These are phyloP conservation scores for Gaeumannomyces tritici DNA, from an alignment of 2,329 filamentous ascomycete genomes.

Conservation along the genomic window DNA sequence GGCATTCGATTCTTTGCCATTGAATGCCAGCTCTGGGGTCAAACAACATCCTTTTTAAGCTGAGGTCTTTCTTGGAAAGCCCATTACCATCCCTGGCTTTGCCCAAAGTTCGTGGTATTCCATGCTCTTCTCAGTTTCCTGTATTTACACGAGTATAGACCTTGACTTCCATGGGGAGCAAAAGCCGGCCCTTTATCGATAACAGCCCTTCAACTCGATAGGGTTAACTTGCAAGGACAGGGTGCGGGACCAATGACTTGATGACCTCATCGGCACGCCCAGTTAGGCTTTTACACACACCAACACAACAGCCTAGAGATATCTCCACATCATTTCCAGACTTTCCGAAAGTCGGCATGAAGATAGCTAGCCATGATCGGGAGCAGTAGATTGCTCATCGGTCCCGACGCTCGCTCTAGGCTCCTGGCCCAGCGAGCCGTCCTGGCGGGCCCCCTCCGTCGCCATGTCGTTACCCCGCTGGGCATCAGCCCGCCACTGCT, in stretches of 20 bases:
- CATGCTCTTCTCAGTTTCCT: too few relatives aligned
- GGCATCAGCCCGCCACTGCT: neutral
- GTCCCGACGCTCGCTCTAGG: neutral
- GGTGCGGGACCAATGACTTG: neutral
- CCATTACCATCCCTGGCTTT: too few relatives aligned
- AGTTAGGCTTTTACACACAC: neutral
- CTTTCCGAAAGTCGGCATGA: neutral
- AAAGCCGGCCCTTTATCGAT: neutral
- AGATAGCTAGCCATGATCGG: neutral
- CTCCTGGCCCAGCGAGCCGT: neutral
- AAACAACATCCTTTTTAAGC: too few relatives aligned
- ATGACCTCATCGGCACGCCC: neutral
- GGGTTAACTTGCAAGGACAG: neutral
- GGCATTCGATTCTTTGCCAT: too few relatives aligned
- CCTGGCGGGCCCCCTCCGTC: neutral
- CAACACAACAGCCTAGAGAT: neutral
- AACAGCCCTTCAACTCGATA: neutral
- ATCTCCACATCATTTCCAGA: neutral
- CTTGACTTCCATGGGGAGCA: too few relatives aligned
- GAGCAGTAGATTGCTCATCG: neutral
- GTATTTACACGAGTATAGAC: too few relatives aligned
- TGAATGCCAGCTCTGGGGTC: too few relatives aligned
- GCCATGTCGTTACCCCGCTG: neutral
- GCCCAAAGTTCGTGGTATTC: too few relatives aligned
- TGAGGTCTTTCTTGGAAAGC: too few relatives aligned